Percentiles rank a stretch among this genome's conserved stretches.
Conservation (phyloP, 768 basidiomycete genomes). For the Botryobasidium botryosum region DNA sequence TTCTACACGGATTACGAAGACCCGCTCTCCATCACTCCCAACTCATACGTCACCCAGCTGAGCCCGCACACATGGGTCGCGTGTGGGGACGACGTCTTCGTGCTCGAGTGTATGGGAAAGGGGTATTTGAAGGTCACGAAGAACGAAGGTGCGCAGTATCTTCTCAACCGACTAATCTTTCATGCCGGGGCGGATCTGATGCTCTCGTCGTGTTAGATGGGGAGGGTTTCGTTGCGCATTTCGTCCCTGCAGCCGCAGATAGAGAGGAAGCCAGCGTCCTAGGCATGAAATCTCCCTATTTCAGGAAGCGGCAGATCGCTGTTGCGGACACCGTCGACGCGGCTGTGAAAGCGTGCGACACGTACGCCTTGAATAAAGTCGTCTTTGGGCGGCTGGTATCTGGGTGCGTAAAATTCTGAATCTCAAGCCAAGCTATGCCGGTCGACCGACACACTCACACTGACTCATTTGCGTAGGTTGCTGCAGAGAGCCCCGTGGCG, state of each 20-base stretch:
- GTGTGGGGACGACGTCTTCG: constrained; percentile 50
- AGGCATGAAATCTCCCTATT: constrained; percentile 24
- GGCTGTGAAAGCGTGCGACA: constrained; percentile 54
- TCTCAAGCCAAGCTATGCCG: neutral
- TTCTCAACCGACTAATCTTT: neutral
- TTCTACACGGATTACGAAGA: constrained; percentile 65
- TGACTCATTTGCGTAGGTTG: constrained; percentile 26
- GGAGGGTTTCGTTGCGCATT: constrained; percentile 32
- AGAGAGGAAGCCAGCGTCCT: constrained; percentile 24
- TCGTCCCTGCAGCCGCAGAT: constrained; percentile 33
- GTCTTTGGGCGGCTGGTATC: constrained; percentile 30
- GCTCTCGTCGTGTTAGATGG: constrained; percentile 9
- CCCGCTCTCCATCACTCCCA: constrained; percentile 36
- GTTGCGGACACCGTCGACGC: constrained; percentile 37
- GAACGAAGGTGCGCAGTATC: neutral
- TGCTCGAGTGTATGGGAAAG: constrained; percentile 57
- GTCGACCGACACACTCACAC: neutral
- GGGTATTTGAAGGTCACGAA: constrained; percentile 47
- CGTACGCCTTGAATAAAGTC: constrained; percentile 39
- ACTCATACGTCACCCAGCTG: constrained; percentile 29
- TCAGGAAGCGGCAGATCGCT: constrained; percentile 34
- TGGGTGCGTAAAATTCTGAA: constrained; percentile 27
- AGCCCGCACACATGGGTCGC: constrained; percentile 64
- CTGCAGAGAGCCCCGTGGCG: constrained; percentile 54
- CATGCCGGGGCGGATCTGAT: neutral